These are phyloP conservation scores for Dioscorea cayenensis DNA, from an alignment of 116 monocot genomes.

Conservation along the genomic window DNA sequence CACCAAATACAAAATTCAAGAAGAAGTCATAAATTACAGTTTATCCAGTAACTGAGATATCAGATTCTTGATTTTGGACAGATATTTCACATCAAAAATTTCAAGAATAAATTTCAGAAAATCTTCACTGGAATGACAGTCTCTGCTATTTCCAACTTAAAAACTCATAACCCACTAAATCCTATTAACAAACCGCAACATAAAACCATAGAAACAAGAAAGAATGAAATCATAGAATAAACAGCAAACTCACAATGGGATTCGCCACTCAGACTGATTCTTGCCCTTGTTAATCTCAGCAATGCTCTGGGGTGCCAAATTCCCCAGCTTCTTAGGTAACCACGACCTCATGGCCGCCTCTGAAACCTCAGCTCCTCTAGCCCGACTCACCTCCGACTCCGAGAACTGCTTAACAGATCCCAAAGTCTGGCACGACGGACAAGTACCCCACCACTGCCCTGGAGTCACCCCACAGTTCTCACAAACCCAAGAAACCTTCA, in stretches of 20 bases:
- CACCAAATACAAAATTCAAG: too few species aligned
- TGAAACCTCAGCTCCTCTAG: constrained; percentile 27
- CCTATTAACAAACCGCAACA: not conserved
- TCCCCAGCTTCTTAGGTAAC: constrained; percentile 26
- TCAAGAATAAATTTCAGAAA: too few species aligned
- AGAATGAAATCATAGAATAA: not conserved
- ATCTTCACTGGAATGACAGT: too few species aligned
- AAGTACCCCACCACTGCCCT: constrained; percentile 93
- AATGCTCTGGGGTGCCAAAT: constrained; percentile 51
- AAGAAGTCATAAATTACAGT: too few species aligned
- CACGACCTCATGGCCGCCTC: constrained; percentile 44
- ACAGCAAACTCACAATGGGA: constrained; percentile 55
- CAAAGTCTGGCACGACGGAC: constrained; percentile 33
- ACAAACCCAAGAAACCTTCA: constrained; percentile 54
- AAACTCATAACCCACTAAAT: not conserved
- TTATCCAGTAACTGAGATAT: too few species aligned
- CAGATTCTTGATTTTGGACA: too few species aligned
- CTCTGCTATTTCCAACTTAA: too few species aligned
- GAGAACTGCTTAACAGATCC: constrained; percentile 43
- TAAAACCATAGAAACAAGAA: not conserved
- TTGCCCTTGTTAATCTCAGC: constrained; percentile 54
- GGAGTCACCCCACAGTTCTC: constrained; percentile 50
- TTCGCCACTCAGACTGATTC: constrained; percentile 65
- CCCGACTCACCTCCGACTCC: constrained; percentile 24
- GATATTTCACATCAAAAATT: too few species aligned